Evolutionary conservation across 441 rosid species (phyloP), one percentile per base, ranked within the genome.

Genomic region (Capsella rubella): DNA sequence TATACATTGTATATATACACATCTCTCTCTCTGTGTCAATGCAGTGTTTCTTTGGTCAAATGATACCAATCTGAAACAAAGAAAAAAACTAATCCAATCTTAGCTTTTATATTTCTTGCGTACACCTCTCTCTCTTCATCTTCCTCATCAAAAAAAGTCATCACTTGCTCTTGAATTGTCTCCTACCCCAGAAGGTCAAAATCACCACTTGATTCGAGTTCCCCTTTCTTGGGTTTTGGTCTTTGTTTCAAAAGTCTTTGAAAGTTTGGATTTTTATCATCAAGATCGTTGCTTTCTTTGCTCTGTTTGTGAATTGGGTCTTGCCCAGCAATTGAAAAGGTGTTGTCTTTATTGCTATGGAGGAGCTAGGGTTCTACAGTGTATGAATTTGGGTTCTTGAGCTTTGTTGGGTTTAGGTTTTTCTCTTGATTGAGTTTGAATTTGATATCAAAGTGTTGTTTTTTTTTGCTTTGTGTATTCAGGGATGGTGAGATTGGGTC

Each of bases 31-130:
- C 28, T 76, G 55, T 71, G 62, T 70, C 45, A 51, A 63, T 76
- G 75, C 79, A 76, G 72, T 70, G 80, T 64, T 58, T 77, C 63
- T 42, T 77, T 14, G 76, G 80, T 77, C 76, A 77, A 77, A 77
- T 71, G 76, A 71, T 29, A 71, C 72, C 76, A 77, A 77, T 77
- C 80, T 77, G 68, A 59, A 71, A 71, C 67, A 27, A 27, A 64
- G 65, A 76, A 70, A 75, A 69, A 52, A 6, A 34, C 6, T 8
- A 69, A 62, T 55, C 42, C 67, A 64, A 56, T 76, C 56, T 58
- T 0, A 2, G 0, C 39, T 18, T 47, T 47, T 45, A n/a, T 32
- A 21, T 34, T 40, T 28, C 57, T 42, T 62, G 72, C 59, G 46
- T 74, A 66, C 13, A 64, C 43, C 32, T 60, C 52, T 75, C 49